Evolutionary conservation across 1,284 basidiomycete species (phyloP).

Genomic region (Cryptococcus deneoformans): DNA sequence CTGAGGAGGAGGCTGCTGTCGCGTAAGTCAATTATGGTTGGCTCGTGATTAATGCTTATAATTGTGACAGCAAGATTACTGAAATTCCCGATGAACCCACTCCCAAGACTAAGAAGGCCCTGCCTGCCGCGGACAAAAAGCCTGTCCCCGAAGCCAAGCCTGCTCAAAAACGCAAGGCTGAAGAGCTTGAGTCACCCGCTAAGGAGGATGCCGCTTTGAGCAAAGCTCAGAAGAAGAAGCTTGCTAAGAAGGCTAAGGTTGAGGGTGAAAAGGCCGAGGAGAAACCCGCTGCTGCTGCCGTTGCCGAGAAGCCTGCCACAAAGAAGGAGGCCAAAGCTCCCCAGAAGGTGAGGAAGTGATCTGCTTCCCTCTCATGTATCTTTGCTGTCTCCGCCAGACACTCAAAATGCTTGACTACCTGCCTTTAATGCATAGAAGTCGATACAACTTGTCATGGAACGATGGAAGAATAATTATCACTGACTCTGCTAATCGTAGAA

Average conservation of each 20-base stretch:
- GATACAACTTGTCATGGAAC: background rate
- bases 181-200: conserved; percentile 42
- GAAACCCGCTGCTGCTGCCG: conserved; percentile 39
- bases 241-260: conserved; percentile 45
- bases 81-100: conserved; percentile 31
- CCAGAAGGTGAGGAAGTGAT: conserved; percentile 46
- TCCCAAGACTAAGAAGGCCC: conserved; percentile 44
- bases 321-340: conserved; percentile 26
- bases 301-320: conserved; percentile 22
- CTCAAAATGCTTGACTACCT: too few relatives aligned
- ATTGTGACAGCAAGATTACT: conserved; percentile 33
- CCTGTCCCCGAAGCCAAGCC: conserved; percentile 51
- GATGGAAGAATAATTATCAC: background rate
- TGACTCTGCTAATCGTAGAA: conserved; percentile 35
- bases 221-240: conserved; percentile 50
- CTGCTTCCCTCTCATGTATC: background rate
- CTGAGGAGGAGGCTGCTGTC: conserved; percentile 49
- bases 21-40: conserved; percentile 19
- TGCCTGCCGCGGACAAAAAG: conserved; percentile 27
- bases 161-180: conserved; percentile 57
- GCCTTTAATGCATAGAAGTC: background rate
- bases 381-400: too few relatives aligned
- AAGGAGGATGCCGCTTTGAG: conserved; percentile 31
- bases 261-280: conserved; percentile 55
- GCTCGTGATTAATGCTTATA: background rate